Evolutionary conservation across 169 alveolate species (phyloP), one percentile per base, ranked within the genome.

Genomic region (Plasmodium yoelii): DNA sequence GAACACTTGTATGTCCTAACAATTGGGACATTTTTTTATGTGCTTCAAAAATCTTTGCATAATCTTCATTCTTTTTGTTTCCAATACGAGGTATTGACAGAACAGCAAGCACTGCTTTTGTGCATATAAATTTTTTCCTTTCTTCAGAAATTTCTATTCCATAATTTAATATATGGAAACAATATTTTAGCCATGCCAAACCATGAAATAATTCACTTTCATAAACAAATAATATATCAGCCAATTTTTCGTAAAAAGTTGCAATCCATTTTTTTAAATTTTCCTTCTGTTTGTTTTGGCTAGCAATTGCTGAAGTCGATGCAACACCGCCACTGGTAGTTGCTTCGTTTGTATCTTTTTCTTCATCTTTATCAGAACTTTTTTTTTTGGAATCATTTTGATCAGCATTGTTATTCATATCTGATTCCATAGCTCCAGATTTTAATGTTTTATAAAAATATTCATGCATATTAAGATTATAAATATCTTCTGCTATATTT

Each of bases 201-300:
- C 99, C 98, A 93, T 97, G 99, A 96, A 97, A 97, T 28, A 97
- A 93, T 82, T 96, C 97, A 84, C 96, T 95, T 53, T 98, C 98
- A 7, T 98, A 93, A 18, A 97, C 98, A 97, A 97, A 95, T 88
- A 97, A 96, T 72, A 97, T 96, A 63, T 94, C 94, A 53, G 98
- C 95, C 61, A 98, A 92, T 77, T 95, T 95, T 49, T 96, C 97
- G 93, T 97, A 97, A 95, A 95, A 97, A 46, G 95, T 93, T 12
- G 97, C 98, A 34, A 97, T 89, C 97, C 97, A 95, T 80, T 95
- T 93, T 51, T 94, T 92, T 65, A 95, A 87, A 86, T 95, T 94
- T 68, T 95, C 97, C 88, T 90, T 94, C 65, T 92, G 94, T 87
- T 90, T 88, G 87, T 88, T 13, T 88, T 69, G 46, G 92, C 92